Evolutionary conservation across 495 filamentous ascomycete genomes (phyloP).

Genomic region (Neohortaea acidophila): DNA sequence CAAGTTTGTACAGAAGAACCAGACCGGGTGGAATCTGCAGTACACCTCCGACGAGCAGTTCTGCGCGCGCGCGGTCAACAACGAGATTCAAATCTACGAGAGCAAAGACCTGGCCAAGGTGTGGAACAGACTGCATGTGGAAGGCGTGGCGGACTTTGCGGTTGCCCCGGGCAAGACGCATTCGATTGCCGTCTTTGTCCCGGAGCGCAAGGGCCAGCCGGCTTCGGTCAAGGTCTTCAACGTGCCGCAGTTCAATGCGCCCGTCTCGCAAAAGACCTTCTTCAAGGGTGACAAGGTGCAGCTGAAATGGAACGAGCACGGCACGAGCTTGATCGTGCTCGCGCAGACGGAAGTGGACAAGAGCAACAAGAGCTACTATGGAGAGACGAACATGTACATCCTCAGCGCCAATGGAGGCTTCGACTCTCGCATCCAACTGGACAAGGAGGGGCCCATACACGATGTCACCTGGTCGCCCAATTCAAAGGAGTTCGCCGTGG

Average conservation of each 20-base stretch:
- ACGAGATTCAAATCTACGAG: conserved; percentile 93
- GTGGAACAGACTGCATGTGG: conserved; percentile 87
- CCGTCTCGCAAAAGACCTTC: conserved; percentile 90
- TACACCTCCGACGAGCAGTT: conserved; percentile 84
- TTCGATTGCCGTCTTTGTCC: conserved; percentile 82
- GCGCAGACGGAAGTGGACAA: conserved; percentile 97
- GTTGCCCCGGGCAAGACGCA: conserved; percentile 75
- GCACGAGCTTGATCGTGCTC: conserved; percentile 82
- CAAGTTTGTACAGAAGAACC: conserved; percentile 82
- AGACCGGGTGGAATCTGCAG: conserved; percentile 94
- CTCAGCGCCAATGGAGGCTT: conserved; percentile 82
- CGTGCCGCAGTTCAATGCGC: conserved; percentile 59
- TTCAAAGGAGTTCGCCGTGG: conserved; percentile 88
- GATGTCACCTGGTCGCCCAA: conserved; percentile 97
- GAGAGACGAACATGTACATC: conserved; percentile 93
- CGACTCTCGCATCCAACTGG: conserved; percentile 75
- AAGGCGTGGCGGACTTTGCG: conserved; percentile 83
- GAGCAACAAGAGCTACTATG: conserved; percentile 96
- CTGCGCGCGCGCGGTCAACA: conserved; percentile 86
- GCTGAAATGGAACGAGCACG: conserved; percentile 88
- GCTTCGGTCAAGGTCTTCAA: conserved; percentile 88
- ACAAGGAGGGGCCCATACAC: conserved; percentile 97
- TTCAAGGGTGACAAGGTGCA: conserved; percentile 98
- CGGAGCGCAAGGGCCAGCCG: conserved; percentile 91
- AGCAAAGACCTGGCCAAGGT: conserved; percentile 68